Conservation (phyloP, 2,329 filamentous ascomycete species). For the Cladosporium sp. region DNA sequence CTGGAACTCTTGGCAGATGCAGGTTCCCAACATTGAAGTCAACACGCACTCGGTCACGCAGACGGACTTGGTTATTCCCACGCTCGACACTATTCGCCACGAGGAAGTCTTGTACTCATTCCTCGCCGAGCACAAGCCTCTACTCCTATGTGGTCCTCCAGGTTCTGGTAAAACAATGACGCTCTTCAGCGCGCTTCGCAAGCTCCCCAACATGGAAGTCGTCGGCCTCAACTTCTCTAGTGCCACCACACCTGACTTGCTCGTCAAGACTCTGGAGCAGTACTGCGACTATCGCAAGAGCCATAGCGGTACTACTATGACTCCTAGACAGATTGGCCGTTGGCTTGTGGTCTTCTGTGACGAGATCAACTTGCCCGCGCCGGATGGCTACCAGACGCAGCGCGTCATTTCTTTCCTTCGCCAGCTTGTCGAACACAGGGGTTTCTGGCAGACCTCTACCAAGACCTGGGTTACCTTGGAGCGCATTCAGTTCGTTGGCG, state of each 20-base stretch:
- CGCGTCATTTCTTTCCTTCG: conserved; percentile 95
- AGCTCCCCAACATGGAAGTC: conserved; percentile 97
- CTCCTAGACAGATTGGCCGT: conserved; percentile 90
- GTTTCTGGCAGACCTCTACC: conserved; percentile 97
- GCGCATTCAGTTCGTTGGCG: conserved; percentile 97
- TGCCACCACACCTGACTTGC: conserved; percentile 91
- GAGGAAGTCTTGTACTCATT: conserved; percentile 99
- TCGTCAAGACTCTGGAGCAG: conserved; percentile 99
- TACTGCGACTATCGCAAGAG: conserved; percentile 99
- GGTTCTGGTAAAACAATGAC: conserved; percentile 99
- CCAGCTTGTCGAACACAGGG: conserved; percentile 97
- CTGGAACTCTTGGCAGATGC: conserved; percentile 90
- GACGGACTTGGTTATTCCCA: conserved; percentile 97
- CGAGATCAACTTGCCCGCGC: conserved; percentile 97
- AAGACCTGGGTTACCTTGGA: conserved; percentile 98
- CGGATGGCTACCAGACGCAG: conserved; percentile 96
- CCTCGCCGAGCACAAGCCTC: conserved; percentile 96
- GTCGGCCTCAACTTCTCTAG: conserved; percentile 99
- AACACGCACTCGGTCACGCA: conserved; percentile 98
- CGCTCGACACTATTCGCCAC: conserved; percentile 92
- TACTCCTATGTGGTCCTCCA: conserved; percentile 92
- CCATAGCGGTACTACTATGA: conserved; percentile 89
- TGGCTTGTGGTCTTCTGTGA: conserved; percentile 99
- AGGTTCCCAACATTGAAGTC: conserved; percentile 91
- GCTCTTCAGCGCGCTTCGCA: conserved; percentile 92